Evolutionary conservation across 805 yeast genomes (phyloP).

Genomic region (Zygosaccharomyces siamensis): DNA sequence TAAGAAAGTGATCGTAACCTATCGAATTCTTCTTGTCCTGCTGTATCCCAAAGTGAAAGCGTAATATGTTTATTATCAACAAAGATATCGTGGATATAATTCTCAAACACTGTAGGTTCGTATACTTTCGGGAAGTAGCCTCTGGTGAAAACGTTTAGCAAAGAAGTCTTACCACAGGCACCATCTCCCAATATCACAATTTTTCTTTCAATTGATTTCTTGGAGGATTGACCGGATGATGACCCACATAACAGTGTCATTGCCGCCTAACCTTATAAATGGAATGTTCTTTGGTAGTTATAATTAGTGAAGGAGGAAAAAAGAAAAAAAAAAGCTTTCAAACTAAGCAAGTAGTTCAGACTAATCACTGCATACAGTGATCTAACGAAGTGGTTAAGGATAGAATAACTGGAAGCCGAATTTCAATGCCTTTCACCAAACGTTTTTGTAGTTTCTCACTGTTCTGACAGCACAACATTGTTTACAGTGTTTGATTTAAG

Average conservation of each 20-base stretch:
- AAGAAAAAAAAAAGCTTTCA: neutral
- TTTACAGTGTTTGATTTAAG: neutral
- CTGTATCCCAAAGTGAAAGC: slow-evolving; percentile 95
- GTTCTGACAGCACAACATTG: neutral
- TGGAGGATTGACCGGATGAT: slow-evolving; percentile 22
- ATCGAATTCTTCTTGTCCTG: slow-evolving; percentile 98
- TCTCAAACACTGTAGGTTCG: slow-evolving; percentile 97
- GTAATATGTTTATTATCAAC: slow-evolving; percentile 92
- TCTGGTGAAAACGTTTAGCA: slow-evolving; percentile 89
- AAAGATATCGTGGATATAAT: slow-evolving; percentile 94
- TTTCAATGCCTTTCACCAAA: neutral
- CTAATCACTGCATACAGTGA: neutral
- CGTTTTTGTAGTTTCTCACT: neutral
- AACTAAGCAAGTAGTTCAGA: neutral
- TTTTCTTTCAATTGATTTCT: slow-evolving; percentile 67
- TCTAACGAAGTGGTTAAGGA: neutral
- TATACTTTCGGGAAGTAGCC: slow-evolving; percentile 98
- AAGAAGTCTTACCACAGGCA: slow-evolving; percentile 97
- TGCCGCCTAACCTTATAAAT: neutral
- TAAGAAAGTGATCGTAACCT: slow-evolving; percentile 87
- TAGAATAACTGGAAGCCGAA: neutral
- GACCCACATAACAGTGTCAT: slow-evolving; percentile 32
- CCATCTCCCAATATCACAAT: slow-evolving; percentile 96
- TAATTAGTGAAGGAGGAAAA: neutral
- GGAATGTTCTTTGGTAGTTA: neutral